Evolutionary conservation across 2,329 filamentous ascomycete species (phyloP).

Genomic region (Phyllosticta capitalensis): DNA sequence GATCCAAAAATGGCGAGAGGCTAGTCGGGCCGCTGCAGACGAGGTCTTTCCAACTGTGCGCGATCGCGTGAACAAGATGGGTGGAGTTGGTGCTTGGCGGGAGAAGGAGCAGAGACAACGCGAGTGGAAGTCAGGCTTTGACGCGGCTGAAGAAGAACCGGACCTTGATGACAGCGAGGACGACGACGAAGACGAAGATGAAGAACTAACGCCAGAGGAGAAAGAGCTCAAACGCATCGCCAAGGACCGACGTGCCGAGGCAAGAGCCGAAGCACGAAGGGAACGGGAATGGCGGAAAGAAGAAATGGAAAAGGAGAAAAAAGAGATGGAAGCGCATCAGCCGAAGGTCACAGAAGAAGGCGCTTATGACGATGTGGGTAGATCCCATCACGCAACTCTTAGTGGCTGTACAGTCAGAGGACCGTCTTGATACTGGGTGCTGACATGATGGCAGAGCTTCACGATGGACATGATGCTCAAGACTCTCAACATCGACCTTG

Average conservation of each 20-base stretch:
- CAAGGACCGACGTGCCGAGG: slow-evolving; percentile 34
- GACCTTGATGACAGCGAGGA: slow-evolving; percentile 18
- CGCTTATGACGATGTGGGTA: slow-evolving; percentile 33
- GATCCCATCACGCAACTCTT: neutral
- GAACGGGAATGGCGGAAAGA: slow-evolving; percentile 22
- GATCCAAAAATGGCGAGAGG: slow-evolving; percentile 51
- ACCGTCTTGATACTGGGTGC: neutral
- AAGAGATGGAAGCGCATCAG: slow-evolving; percentile 27
- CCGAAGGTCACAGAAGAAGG: slow-evolving; percentile 22
- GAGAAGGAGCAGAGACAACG: slow-evolving; percentile 25
- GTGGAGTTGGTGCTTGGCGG: slow-evolving; percentile 50
- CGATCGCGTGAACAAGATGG: slow-evolving; percentile 53
- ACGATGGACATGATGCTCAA: slow-evolving; percentile 63
- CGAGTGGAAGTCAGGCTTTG: slow-evolving; percentile 29
- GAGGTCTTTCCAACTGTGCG: slow-evolving; percentile 54
- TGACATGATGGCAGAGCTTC: slow-evolving; percentile 41
- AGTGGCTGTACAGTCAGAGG: neutral
- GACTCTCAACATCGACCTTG: slow-evolving; percentile 53
- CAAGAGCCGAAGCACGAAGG: slow-evolving; percentile 32
- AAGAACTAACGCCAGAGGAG: slow-evolving; percentile 24
- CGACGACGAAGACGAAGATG: slow-evolving; percentile 28
- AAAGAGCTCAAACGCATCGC: slow-evolving; percentile 24
- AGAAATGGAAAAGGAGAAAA: slow-evolving; percentile 30
- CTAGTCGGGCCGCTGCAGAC: slow-evolving; percentile 55
- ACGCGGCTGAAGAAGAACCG: slow-evolving; percentile 22